These are phyloP conservation scores for Thielaviopsis punctulata DNA, from an alignment of 2,329 filamentous ascomycete species.

Conservation along the genomic window DNA sequence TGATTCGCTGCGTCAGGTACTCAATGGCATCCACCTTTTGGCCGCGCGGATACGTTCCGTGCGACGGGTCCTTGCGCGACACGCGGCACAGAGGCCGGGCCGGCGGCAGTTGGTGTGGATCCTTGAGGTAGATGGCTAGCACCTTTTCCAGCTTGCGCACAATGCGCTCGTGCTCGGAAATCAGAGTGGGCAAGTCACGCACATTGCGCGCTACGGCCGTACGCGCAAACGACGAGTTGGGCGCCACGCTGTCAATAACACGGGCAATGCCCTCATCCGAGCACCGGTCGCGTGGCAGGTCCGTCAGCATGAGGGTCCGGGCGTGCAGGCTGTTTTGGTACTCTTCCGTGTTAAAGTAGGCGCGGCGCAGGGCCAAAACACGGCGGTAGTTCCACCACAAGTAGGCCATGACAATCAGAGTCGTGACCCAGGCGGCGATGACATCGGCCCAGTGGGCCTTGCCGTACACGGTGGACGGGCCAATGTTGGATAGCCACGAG, in stretches of 20 bases:
- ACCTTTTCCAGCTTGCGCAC: slow-evolving; percentile 72
- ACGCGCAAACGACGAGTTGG: slow-evolving; percentile 60
- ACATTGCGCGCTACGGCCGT: slow-evolving; percentile 82
- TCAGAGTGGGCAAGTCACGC: slow-evolving; percentile 70
- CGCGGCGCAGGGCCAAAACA: slow-evolving; percentile 50
- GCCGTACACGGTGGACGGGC: slow-evolving; percentile 37
- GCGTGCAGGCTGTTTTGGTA: slow-evolving; percentile 81
- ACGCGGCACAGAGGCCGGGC: slow-evolving; percentile 64
- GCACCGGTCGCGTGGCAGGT: slow-evolving; percentile 60
- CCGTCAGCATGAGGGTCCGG: slow-evolving; percentile 47
- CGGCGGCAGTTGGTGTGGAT: slow-evolving; percentile 62
- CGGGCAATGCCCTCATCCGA: slow-evolving; percentile 77
- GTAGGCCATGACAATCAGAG: slow-evolving; percentile 60
- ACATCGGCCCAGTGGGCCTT: slow-evolving; percentile 41
- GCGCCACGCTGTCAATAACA: slow-evolving; percentile 64
- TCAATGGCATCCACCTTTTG: slow-evolving; percentile 88
- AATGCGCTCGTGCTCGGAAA: slow-evolving; percentile 63
- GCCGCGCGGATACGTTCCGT: slow-evolving; percentile 42
- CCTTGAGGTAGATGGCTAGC: slow-evolving; percentile 77
- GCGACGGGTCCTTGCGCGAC: slow-evolving; percentile 60
- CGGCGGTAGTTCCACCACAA: slow-evolving; percentile 82
- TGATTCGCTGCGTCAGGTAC: slow-evolving; percentile 74
- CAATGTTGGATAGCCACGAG: slow-evolving; percentile 41
- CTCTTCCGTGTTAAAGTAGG: slow-evolving; percentile 71
- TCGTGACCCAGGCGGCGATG: slow-evolving; percentile 45